A percentile compares a stretch with the other conserved stretches of the same genome.
Evolutionary conservation across 2,329 filamentous ascomycete genomes (phyloP).

Genomic region (Teratosphaeriaceae sp.): DNA sequence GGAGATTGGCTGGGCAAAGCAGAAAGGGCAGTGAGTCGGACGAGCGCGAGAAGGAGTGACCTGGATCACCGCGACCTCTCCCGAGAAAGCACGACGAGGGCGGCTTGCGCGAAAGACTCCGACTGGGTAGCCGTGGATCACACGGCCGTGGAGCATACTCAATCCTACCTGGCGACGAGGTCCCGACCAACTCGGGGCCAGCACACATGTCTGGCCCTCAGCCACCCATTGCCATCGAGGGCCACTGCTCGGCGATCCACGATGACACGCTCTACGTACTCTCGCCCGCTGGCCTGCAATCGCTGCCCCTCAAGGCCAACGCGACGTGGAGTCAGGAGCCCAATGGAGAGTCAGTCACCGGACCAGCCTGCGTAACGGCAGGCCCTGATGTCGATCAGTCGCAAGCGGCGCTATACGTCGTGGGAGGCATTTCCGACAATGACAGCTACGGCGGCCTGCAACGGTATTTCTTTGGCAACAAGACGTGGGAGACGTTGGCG

Average conservation of each 20-base stretch:
- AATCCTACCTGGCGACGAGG: background rate
- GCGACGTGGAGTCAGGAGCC: conserved; percentile 63
- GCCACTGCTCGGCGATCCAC: conserved; percentile 75
- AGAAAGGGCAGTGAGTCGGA: too few species aligned
- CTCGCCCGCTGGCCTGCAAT: conserved; percentile 67
- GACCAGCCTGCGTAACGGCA: conserved; percentile 70
- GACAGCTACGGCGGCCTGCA: conserved; percentile 69
- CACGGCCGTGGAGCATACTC: background rate
- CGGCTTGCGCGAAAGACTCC: too few species aligned
- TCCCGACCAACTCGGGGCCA: background rate
- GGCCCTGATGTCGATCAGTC: conserved; percentile 42
- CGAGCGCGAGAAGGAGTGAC: too few species aligned
- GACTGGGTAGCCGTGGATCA: background rate
- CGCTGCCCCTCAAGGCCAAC: conserved; percentile 60
- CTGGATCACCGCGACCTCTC: too few species aligned
- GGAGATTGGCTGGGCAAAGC: too few species aligned
- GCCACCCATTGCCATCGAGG: conserved; percentile 62
- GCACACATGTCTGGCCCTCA: conserved; percentile 61
- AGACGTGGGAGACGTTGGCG: conserved; percentile 53
- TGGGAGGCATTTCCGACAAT: conserved; percentile 61
- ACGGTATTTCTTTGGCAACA: conserved; percentile 51
- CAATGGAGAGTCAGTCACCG: conserved; percentile 63
- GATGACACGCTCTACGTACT: conserved; percentile 81
- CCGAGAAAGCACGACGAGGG: too few species aligned
- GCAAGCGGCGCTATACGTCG: conserved; percentile 64